Conservation (phyloP, 106 monocot genomes). For the Acorus calamus region DNA sequence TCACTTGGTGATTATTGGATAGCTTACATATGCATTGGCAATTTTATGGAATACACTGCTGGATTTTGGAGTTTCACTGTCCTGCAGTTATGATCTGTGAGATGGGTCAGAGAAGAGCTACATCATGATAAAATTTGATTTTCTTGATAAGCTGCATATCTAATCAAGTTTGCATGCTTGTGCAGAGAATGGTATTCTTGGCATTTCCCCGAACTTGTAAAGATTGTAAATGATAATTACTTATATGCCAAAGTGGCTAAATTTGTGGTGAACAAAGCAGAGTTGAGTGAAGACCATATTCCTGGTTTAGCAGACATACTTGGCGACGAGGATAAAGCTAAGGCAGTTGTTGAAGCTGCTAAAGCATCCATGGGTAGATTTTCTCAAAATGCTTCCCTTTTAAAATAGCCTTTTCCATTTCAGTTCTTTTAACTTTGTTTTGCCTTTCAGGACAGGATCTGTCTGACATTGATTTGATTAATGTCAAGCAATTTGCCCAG, state of each 20-base stretch:
- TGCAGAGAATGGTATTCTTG: constrained; percentile 91
- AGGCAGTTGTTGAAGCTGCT: constrained; percentile 92
- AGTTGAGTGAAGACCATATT: constrained; percentile 57
- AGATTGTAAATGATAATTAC: constrained; percentile 92
- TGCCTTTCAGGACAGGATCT: constrained; percentile 78
- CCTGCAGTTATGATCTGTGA: no score
- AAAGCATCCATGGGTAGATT: constrained; percentile 96
- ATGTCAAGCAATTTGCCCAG: constrained; percentile 79
- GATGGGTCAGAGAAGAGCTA: no score
- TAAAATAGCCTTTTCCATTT: neutral
- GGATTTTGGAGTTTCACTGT: no score
- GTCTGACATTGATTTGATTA: constrained; percentile 77
- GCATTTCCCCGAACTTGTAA: constrained; percentile 91
- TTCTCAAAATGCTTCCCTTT: neutral
- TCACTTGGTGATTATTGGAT: no score
- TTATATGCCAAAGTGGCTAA: constrained; percentile 79
- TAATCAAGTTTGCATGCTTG: neutral
- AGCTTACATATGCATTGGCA: no score
- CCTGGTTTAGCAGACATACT: constrained; percentile 66
- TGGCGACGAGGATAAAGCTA: constrained; percentile 92
- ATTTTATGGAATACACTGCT: no score
- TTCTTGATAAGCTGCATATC: neutral
- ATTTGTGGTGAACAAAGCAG: constrained; percentile 70
- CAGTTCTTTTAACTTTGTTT: neutral
- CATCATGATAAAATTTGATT: no score